Conservation (phyloP, 2,329 filamentous ascomycete genomes). For the Coniella lustricola region DNA sequence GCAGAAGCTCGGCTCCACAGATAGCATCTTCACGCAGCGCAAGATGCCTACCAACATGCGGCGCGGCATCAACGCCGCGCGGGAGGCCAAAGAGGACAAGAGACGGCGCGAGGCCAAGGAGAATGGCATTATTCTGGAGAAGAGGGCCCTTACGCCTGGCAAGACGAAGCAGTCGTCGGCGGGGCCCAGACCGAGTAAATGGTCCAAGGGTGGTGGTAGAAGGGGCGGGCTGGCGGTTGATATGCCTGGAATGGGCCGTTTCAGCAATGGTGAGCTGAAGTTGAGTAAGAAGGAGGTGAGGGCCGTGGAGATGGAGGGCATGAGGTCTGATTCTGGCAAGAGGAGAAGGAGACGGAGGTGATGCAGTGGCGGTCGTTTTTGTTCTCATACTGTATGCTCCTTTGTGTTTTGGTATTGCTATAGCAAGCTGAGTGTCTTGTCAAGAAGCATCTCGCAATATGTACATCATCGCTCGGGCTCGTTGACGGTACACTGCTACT, state of each 20-base stretch:
- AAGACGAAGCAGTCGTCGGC: conserved; percentile 37
- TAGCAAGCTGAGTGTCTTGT: no score
- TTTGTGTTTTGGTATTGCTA: no score
- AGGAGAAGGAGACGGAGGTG: conserved; percentile 31
- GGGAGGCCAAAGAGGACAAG: conserved; percentile 57
- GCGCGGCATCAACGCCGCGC: conserved; percentile 73
- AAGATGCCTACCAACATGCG: conserved; percentile 86
- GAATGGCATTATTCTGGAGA: conserved; percentile 84
- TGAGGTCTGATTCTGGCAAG: conserved; percentile 25
- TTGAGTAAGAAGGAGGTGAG: conserved; percentile 71
- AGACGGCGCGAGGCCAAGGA: conserved; percentile 74
- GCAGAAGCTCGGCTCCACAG: conserved; percentile 71
- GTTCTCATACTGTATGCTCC: no score
- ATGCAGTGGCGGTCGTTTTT: no score
- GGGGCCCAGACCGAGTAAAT: no score
- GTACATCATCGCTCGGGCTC: no score
- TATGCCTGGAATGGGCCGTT: conserved; percentile 70
- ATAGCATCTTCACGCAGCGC: conserved; percentile 65
- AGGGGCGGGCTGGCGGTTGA: conserved; percentile 54
- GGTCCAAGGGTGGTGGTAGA: no score
- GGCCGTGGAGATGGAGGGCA: conserved; percentile 64
- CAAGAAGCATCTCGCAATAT: no score
- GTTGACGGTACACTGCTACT: no score
- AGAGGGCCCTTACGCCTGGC: conserved; percentile 26
- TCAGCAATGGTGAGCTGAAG: conserved; percentile 71